These are phyloP conservation scores for Trypanosoma boissoni DNA, from an alignment of 208 protist genomes.

Conservation along the genomic window DNA sequence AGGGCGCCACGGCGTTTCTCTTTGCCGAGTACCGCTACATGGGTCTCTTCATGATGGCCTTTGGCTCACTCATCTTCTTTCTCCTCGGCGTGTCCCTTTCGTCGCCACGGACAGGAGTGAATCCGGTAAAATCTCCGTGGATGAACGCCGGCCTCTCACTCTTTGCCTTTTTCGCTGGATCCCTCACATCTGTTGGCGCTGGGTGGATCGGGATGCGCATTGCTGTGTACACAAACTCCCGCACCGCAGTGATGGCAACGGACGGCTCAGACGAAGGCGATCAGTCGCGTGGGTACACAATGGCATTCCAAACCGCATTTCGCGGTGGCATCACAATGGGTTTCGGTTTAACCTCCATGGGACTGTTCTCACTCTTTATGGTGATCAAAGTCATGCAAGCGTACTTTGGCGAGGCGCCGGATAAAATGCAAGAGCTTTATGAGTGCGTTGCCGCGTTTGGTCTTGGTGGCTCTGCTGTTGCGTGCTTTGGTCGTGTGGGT, in stretches of 20 bases:
- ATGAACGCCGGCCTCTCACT: slow-evolving; percentile 58
- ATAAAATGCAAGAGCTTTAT: slow-evolving; percentile 54
- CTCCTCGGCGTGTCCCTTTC: slow-evolving; percentile 70
- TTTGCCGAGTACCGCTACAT: slow-evolving; percentile 87
- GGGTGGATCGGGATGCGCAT: slow-evolving; percentile 91
- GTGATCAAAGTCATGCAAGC: slow-evolving; percentile 56
- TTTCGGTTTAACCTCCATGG: slow-evolving; percentile 83
- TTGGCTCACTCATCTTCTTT: slow-evolving; percentile 70
- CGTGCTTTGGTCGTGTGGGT: slow-evolving; percentile 95
- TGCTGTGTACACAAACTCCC: slow-evolving; percentile 85
- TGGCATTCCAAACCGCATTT: slow-evolving; percentile 84
- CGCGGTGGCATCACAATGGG: slow-evolving; percentile 88
- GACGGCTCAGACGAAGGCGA: slow-evolving; percentile 51
- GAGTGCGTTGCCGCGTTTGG: slow-evolving; percentile 93
- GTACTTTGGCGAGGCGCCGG: slow-evolving; percentile 53
- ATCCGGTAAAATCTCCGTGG: slow-evolving; percentile 39
- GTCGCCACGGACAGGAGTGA: slow-evolving; percentile 32
- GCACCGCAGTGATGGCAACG: slow-evolving; percentile 82
- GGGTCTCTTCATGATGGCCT: slow-evolving; percentile 72
- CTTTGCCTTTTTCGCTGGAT: slow-evolving; percentile 70
- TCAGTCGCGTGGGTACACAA: slow-evolving; percentile 44
- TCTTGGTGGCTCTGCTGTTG: slow-evolving; percentile 94
- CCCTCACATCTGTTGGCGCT: slow-evolving; percentile 70
- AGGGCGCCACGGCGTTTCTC: slow-evolving; percentile 80
- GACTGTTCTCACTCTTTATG: slow-evolving; percentile 72